These are phyloP conservation scores for Penicillium sp. DNA, from an alignment of 2,329 filamentous ascomycete genomes.

Conservation along the genomic window DNA sequence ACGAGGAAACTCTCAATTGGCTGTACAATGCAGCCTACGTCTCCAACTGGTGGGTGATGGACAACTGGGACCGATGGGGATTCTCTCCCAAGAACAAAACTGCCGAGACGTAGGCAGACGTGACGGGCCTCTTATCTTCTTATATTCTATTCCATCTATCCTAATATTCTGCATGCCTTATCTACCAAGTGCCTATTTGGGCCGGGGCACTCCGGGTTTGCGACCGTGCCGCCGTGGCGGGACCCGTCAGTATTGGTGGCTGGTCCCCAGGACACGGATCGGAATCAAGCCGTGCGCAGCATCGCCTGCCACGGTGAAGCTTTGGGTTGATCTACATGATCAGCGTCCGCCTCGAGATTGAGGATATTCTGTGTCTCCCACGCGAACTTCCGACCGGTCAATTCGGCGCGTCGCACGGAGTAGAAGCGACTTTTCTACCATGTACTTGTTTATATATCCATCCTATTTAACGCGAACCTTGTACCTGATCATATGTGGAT, in stretches of 20 bases:
- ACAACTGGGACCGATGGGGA: conserved; percentile 29
- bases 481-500: conserved; percentile 7
- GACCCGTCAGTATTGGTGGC: neutral
- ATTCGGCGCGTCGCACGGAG: conserved; percentile 1
- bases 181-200: conserved; percentile 2
- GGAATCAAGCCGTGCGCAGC: neutral
- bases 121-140: neutral
- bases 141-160: conserved; percentile 3
- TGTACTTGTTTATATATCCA: conserved; percentile 10
- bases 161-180: conserved; percentile 11
- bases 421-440: conserved; percentile 7
- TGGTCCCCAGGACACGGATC: neutral
- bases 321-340: neutral
- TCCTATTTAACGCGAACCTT: neutral
- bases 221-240: neutral
- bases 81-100: conserved; percentile 8
- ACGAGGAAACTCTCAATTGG: conserved; percentile 21
- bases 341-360: neutral
- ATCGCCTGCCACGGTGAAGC: neutral
- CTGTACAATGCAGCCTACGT: conserved; percentile 29
- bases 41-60: conserved; percentile 31
- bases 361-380: neutral
- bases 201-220: conserved; percentile 2
- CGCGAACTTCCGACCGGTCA: neutral
- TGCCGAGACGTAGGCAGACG: neutral